These are phyloP conservation scores for Metschnikowia matae DNA, from an alignment of 805 yeast genomes.

Conservation along the genomic window DNA sequence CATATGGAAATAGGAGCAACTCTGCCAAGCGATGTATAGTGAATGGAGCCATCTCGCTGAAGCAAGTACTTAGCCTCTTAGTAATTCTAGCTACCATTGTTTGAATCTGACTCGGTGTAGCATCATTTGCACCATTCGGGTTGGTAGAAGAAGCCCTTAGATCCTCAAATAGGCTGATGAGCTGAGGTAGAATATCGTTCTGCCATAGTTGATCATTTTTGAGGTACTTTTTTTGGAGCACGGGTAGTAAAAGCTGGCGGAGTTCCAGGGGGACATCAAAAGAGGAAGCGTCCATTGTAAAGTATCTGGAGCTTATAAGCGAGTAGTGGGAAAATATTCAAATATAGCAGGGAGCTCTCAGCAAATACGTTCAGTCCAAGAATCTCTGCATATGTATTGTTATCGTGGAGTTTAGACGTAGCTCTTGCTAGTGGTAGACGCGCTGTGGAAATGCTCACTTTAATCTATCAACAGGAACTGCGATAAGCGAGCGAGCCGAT, in stretches of 20 bases:
- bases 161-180: conserved; percentile 3
- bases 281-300: not conserved
- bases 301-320: not conserved
- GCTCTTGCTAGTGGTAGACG: not conserved
- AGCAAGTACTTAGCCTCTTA: conserved; percentile 24
- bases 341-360: not conserved
- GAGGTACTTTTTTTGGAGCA: conserved; percentile 9
- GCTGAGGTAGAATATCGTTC: conserved; percentile 8
- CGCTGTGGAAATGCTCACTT: not conserved
- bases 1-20: conserved; percentile 10
- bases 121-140: conserved; percentile 7
- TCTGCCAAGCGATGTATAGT: conserved; percentile 17
- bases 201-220: conserved; percentile 15
- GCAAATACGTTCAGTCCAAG: not conserved
- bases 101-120: conserved; percentile 8
- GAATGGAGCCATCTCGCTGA: conserved; percentile 20
- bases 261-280: not conserved
- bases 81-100: conserved; percentile 5
- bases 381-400: not conserved
- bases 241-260: conserved; percentile 8
- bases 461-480: not conserved
- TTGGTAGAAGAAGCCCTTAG: conserved; percentile 7
- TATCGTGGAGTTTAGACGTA: not conserved
- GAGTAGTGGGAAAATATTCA: not conserved
- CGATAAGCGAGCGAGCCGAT: conserved; percentile 1